A percentile compares a stretch with the other conserved stretches of the same genome.
phyloP scores from a whole-genome alignment of 371 early-diverging fungal genomes.

The Mycotypha africana region DNA sequence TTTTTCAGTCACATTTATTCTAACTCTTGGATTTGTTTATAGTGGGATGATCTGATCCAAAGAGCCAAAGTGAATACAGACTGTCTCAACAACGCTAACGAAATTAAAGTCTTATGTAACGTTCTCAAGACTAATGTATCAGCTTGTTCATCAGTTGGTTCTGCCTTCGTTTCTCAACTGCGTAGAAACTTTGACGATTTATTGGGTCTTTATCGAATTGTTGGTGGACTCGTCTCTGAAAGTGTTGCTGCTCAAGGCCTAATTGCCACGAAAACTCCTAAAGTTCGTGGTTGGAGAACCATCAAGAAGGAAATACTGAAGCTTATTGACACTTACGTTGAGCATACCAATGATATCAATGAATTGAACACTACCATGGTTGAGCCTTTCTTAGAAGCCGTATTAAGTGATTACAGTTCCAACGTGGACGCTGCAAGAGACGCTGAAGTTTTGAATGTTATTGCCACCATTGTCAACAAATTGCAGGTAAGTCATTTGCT shows the following conservation, averaged over 20 bases:
- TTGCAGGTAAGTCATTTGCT: slow-evolving; percentile 58
- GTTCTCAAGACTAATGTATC: slow-evolving; percentile 94
- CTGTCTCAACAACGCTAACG: slow-evolving; percentile 71
- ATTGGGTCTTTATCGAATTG: slow-evolving; percentile 83
- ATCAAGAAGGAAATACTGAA: slow-evolving; percentile 94
- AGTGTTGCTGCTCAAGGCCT: slow-evolving; percentile 60
- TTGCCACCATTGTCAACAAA: slow-evolving; percentile 79
- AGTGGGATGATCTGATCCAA: slow-evolving; percentile 79
- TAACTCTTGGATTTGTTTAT: too few species aligned
- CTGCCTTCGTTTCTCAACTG: slow-evolving; percentile 81
- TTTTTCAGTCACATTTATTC: neutral
- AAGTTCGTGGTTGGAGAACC: slow-evolving; percentile 85
- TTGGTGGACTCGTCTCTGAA: slow-evolving; percentile 79
- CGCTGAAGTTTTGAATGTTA: slow-evolving; percentile 89
- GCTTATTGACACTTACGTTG: slow-evolving; percentile 84
- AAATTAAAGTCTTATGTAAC: slow-evolving; percentile 84
- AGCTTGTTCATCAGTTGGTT: slow-evolving; percentile 85
- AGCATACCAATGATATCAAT: slow-evolving; percentile 74
- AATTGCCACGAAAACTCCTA: slow-evolving; percentile 88
- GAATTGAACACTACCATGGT: slow-evolving; percentile 77
- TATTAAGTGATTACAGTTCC: slow-evolving; percentile 81
- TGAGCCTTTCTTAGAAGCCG: slow-evolving; percentile 87
- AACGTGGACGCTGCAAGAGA: slow-evolving; percentile 88
- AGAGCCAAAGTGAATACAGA: slow-evolving; percentile 69
- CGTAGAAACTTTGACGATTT: slow-evolving; percentile 86